phyloP scores from a whole-genome alignment of 257 asterid genomes.

The Cynanchum wilfordii region DNA sequence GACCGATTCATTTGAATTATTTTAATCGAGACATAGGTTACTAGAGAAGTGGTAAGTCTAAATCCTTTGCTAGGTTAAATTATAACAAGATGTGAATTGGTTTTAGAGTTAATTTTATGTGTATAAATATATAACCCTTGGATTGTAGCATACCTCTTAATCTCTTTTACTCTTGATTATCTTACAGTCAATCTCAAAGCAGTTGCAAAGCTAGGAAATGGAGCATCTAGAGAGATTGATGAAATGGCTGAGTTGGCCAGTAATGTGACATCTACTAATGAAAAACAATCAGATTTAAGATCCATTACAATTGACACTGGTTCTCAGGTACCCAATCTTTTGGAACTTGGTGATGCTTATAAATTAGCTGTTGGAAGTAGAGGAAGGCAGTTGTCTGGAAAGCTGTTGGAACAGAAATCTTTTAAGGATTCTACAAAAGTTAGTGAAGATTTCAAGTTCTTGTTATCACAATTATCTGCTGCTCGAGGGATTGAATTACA shows the following conservation, averaged over 20 bases:
- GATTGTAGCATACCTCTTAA: conserved; percentile 7
- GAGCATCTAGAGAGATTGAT: conserved; percentile 16
- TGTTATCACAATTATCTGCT: conserved; percentile 65
- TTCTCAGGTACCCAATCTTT: conserved; percentile 31
- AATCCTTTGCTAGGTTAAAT: conserved; percentile 2
- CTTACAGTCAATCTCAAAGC: conserved; percentile 29
- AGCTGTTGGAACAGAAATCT: conserved; percentile 68
- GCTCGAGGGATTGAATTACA: conserved; percentile 46
- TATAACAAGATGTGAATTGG: background rate
- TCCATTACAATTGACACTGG: conserved; percentile 30
- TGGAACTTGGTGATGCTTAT: conserved; percentile 83
- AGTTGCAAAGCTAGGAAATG: conserved; percentile 23
- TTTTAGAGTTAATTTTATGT: background rate
- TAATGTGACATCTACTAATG: conserved; percentile 24
- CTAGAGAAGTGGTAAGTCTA: no score
- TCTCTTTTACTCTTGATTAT: conserved; percentile 8
- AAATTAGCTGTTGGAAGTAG: conserved; percentile 58
- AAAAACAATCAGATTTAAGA: conserved; percentile 32
- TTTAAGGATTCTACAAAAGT: conserved; percentile 59
- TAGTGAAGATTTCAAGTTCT: conserved; percentile 70
- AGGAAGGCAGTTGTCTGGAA: conserved; percentile 70
- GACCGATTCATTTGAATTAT: background rate
- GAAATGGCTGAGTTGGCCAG: conserved; percentile 30
- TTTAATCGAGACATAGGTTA: background rate
- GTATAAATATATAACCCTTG: no score